Evolutionary conservation across 1,284 basidiomycete species (phyloP).

Genomic region (Inonotus obliquus): DNA sequence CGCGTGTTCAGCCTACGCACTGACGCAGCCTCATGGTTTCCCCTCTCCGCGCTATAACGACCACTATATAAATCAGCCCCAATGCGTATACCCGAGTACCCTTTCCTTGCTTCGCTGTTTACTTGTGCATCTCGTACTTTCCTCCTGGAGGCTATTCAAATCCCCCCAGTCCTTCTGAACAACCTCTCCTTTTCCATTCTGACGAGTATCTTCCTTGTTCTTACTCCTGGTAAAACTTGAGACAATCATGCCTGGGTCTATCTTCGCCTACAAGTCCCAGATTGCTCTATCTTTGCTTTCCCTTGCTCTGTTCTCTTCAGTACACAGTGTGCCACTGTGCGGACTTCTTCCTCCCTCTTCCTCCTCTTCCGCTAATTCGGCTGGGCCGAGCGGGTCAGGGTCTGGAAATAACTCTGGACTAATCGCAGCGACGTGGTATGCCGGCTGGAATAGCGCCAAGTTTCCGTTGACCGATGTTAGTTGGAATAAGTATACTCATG

Average conservation of each 20-base stretch:
- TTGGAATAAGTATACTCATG: slow-evolving; percentile 59
- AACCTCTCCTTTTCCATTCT: too few species aligned
- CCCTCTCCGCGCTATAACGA: neutral
- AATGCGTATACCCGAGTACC: neutral
- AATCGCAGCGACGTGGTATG: slow-evolving; percentile 56
- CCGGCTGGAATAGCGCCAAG: slow-evolving; percentile 51
- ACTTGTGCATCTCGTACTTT: too few species aligned
- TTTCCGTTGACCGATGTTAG: slow-evolving; percentile 46
- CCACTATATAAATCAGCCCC: neutral
- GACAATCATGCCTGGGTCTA: too few species aligned
- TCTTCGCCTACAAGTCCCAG: neutral
- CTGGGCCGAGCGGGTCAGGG: neutral
- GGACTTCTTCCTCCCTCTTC: neutral
- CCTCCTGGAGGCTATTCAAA: too few species aligned
- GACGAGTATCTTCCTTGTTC: too few species aligned
- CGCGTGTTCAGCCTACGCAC: neutral
- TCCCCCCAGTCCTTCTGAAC: too few species aligned
- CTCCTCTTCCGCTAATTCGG: neutral
- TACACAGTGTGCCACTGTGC: neutral
- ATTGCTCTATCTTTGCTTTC: neutral
- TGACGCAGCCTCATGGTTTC: neutral
- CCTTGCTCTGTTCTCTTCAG: neutral
- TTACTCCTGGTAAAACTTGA: too few species aligned
- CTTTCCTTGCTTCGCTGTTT: too few species aligned
- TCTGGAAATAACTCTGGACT: slow-evolving; percentile 11